phyloP scores from a whole-genome alignment of 176 grass and related monocot species.

The Elymus sibiricus region DNA sequence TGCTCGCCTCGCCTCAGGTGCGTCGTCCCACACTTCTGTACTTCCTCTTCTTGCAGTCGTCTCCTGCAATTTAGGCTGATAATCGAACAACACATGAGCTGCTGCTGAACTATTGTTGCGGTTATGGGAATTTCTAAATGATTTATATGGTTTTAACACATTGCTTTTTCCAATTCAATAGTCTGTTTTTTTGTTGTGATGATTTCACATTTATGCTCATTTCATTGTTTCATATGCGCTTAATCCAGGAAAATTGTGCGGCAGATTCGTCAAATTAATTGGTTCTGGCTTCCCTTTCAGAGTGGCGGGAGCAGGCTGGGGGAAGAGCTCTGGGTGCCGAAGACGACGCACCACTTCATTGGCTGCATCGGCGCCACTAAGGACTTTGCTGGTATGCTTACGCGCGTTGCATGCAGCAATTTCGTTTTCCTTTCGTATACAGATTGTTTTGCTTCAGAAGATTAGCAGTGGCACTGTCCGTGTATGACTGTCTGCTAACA shows the following conservation, averaged over 20 bases:
- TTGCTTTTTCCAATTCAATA: too few species aligned
- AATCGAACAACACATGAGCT: too few species aligned
- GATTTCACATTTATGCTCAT: not conserved
- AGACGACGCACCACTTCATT: conserved; percentile 50
- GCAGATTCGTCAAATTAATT: conserved; percentile 7
- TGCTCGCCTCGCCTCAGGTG: too few species aligned
- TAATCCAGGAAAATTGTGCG: not conserved
- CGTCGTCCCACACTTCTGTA: too few species aligned
- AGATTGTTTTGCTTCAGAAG: not conserved
- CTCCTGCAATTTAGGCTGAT: too few species aligned
- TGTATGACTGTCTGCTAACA: too few species aligned
- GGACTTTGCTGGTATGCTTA: conserved; percentile 52
- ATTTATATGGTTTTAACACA: too few species aligned
- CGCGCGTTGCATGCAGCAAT: conserved; percentile 1
- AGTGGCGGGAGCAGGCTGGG: conserved; percentile 48
- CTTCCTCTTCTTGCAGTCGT: too few species aligned
- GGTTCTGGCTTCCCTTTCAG: conserved; percentile 20
- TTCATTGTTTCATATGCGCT: not conserved
- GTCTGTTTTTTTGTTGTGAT: too few species aligned
- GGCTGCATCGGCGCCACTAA: conserved; percentile 73
- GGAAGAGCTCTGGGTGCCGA: conserved; percentile 61
- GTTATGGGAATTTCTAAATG: too few species aligned
- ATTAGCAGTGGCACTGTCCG: conserved; percentile 2
- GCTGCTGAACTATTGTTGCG: too few species aligned
- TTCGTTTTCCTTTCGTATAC: conserved; percentile 14